Percentiles rank a stretch among this genome's conserved stretches.
Evolutionary conservation across 2,329 filamentous ascomycete genomes (phyloP).

Genomic region (Colletotrichum filicis): DNA sequence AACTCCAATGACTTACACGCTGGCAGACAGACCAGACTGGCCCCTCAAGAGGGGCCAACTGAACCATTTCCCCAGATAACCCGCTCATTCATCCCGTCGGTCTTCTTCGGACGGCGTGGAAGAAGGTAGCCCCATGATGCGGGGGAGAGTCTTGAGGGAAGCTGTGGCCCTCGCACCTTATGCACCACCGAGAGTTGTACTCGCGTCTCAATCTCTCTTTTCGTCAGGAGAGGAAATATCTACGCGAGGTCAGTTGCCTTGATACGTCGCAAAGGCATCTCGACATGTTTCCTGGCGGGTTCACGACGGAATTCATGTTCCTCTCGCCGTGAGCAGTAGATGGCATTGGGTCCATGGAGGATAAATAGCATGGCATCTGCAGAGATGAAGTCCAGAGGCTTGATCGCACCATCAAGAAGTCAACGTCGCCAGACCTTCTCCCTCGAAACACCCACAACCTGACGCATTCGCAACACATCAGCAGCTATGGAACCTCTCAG

Average conservation of each 20-base stretch:
- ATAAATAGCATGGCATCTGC: background rate
- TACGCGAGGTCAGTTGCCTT: background rate
- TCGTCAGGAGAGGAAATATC: background rate
- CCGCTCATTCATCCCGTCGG: background rate
- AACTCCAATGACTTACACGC: background rate
- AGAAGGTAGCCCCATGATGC: background rate
- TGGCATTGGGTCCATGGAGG: too few relatives aligned
- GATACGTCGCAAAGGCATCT: background rate
- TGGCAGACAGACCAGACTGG: background rate
- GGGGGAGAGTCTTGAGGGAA: background rate
- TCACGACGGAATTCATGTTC: background rate
- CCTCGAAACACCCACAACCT: background rate
- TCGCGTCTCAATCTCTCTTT: background rate
- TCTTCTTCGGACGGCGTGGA: background rate
- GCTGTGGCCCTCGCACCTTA: background rate
- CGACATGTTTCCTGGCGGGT: background rate
- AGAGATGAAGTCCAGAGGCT: background rate
- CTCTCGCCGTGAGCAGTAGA: background rate
- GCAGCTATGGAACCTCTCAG: background rate
- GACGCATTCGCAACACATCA: too few relatives aligned
- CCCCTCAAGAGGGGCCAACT: too few relatives aligned
- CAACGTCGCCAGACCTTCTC: background rate
- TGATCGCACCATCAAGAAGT: background rate
- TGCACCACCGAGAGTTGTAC: too few relatives aligned
- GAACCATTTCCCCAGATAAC: background rate